phyloP scores from a whole-genome alignment of 257 asterid species.

The Lantana camara region DNA sequence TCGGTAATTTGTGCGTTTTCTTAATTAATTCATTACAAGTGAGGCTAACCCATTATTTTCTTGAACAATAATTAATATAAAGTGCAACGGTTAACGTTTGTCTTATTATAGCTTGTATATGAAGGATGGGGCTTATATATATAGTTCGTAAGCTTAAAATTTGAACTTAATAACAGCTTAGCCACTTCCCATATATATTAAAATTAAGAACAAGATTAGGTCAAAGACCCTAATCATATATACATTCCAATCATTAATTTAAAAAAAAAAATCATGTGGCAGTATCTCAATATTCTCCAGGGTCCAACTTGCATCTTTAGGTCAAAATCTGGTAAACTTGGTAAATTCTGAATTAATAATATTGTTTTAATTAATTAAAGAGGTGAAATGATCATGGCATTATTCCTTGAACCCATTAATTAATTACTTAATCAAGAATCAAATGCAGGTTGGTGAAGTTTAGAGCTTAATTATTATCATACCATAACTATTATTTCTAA shows the following conservation, averaged over 20 bases:
- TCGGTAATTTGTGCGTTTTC: no score
- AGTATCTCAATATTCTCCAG: conserved; percentile 24
- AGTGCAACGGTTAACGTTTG: background rate
- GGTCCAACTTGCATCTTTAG: conserved; percentile 44
- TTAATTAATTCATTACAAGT: no score
- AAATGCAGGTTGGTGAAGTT: conserved; percentile 42
- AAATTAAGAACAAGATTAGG: conserved; percentile 11
- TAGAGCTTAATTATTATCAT: conserved; percentile 25
- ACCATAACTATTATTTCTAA: conserved; percentile 24
- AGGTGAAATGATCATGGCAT: conserved; percentile 31
- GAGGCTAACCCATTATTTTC: no score
- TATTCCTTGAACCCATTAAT: conserved; percentile 38
- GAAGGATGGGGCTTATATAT: background rate
- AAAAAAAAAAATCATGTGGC: conserved; percentile 12
- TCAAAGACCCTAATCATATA: background rate
- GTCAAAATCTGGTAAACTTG: conserved; percentile 43
- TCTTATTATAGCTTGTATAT: background rate
- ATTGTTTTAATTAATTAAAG: background rate
- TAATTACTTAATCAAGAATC: conserved; percentile 24
- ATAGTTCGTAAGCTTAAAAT: no score
- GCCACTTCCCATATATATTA: background rate
- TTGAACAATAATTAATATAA: no score
- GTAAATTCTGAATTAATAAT: conserved; percentile 26
- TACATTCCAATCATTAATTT: background rate
- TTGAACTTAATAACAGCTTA: background rate